Conservation (phyloP, 2,329 filamentous ascomycete species). For the Niveomyces coronatus region DNA sequence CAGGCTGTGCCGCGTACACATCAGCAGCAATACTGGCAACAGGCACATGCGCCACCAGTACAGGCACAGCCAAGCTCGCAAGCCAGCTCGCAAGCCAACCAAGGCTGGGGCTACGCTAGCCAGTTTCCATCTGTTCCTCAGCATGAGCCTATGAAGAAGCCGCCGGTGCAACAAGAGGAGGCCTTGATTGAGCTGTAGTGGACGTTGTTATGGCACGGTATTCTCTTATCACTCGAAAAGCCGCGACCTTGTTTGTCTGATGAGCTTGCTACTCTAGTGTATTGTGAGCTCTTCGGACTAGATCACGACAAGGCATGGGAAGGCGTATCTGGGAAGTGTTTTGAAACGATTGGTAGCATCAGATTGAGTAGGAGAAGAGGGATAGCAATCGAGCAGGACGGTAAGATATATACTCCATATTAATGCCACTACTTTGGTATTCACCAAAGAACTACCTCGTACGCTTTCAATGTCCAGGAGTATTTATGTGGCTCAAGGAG, state of each 20-base stretch:
- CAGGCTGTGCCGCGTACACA: conserved; percentile 19
- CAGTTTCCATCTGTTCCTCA: conserved; percentile 53
- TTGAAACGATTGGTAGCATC: background rate
- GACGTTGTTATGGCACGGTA: background rate
- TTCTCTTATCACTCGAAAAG: background rate
- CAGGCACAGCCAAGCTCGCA: background rate
- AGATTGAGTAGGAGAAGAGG: no score
- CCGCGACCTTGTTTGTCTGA: background rate
- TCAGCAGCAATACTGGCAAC: conserved; percentile 22
- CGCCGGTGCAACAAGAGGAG: conserved; percentile 59
- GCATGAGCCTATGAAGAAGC: conserved; percentile 29
- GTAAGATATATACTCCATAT: background rate
- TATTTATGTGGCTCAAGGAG: no score
- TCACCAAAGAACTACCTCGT: no score
- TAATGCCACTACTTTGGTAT: no score
- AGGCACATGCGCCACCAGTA: conserved; percentile 13
- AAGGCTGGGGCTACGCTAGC: conserved; percentile 34
- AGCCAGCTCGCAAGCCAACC: conserved; percentile 22
- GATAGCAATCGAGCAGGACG: no score
- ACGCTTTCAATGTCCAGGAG: no score
- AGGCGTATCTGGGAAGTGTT: conserved; percentile 5
- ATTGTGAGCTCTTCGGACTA: background rate
- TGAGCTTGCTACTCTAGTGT: background rate
- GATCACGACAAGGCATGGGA: background rate
- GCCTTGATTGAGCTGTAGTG: conserved; percentile 65